phyloP scores from a whole-genome alignment of 2,329 filamentous ascomycete genomes.

The Stachybotrys chartarum region DNA sequence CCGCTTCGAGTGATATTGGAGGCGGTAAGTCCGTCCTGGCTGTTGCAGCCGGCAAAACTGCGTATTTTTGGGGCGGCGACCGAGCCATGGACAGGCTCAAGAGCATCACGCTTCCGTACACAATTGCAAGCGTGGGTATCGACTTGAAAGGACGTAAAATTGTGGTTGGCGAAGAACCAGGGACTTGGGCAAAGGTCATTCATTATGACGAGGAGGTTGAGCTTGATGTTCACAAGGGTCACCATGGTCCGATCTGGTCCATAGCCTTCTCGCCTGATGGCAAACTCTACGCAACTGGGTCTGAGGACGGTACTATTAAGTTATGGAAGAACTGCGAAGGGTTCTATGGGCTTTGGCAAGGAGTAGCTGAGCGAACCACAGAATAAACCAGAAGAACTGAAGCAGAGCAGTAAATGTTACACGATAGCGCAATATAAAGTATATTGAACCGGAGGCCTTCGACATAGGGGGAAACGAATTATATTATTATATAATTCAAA shows the following conservation, averaged over 20 bases:
- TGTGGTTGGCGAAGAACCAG: slow-evolving; percentile 82
- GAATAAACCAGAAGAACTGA: slow-evolving; percentile 21
- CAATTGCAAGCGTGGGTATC: slow-evolving; percentile 84
- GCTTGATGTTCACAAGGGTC: slow-evolving; percentile 89
- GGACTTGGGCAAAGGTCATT: slow-evolving; percentile 96
- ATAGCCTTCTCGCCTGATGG: slow-evolving; percentile 91
- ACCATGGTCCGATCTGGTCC: slow-evolving; percentile 97
- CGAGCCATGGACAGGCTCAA: slow-evolving; percentile 69
- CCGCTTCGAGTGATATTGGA: slow-evolving; percentile 55
- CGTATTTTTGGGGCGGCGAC: slow-evolving; percentile 82
- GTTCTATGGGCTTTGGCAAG: slow-evolving; percentile 57
- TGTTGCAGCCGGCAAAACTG: slow-evolving; percentile 88
- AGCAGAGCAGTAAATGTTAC: slow-evolving; percentile 3
- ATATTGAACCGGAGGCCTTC: too few species aligned
- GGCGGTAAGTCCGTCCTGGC: slow-evolving; percentile 68
- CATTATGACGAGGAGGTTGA: slow-evolving; percentile 78
- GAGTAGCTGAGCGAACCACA: slow-evolving; percentile 30
- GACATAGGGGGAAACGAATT: too few species aligned
- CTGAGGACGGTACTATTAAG: slow-evolving; percentile 96
- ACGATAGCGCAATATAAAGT: too few species aligned
- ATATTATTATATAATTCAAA: too few species aligned
- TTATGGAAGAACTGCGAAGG: slow-evolving; percentile 69
- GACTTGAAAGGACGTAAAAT: slow-evolving; percentile 76
- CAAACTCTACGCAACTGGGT: slow-evolving; percentile 92
- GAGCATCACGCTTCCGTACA: slow-evolving; percentile 70